A percentile compares a stretch with the other conserved stretches of the same genome.
Evolutionary conservation across 306 rosid species (phyloP).

Genomic region (Adenanthera pavonina): DNA sequence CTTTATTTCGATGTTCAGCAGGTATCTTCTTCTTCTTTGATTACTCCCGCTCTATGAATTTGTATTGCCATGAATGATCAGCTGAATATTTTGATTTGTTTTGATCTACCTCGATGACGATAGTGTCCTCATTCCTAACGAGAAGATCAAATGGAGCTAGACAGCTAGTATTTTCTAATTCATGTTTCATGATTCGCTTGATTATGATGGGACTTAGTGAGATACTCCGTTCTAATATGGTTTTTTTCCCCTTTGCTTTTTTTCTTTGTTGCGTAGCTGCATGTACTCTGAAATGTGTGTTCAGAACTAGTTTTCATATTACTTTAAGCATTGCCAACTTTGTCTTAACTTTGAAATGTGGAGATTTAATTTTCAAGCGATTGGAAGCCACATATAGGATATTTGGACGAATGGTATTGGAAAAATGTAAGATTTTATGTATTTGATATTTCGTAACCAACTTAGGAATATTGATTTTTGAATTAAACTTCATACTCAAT

Average conservation of each 20-base stretch:
- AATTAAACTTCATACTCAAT: background rate
- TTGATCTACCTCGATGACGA: background rate
- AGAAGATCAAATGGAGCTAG: background rate
- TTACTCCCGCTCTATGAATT: background rate
- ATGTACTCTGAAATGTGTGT: background rate
- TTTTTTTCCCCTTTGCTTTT: background rate
- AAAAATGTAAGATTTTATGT: background rate
- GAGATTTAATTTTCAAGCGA: background rate
- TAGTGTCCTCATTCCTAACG: background rate
- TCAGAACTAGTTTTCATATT: background rate
- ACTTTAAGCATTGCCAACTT: background rate
- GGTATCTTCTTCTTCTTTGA: constrained; percentile 37
- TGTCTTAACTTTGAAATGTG: background rate
- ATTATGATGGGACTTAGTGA: background rate
- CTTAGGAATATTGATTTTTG: background rate
- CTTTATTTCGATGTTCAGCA: constrained; percentile 64
- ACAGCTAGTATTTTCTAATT: background rate
- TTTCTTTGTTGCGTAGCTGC: background rate
- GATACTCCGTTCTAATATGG: background rate
- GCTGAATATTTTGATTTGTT: background rate
- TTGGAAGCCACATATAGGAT: background rate
- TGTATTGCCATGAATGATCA: background rate
- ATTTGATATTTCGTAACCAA: background rate
- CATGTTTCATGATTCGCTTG: background rate
- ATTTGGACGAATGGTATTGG: background rate